Percentiles rank a stretch among this genome's conserved stretches.
Conservation (phyloP, 2,329 filamentous ascomycete species). For the Cercospora zeina region DNA sequence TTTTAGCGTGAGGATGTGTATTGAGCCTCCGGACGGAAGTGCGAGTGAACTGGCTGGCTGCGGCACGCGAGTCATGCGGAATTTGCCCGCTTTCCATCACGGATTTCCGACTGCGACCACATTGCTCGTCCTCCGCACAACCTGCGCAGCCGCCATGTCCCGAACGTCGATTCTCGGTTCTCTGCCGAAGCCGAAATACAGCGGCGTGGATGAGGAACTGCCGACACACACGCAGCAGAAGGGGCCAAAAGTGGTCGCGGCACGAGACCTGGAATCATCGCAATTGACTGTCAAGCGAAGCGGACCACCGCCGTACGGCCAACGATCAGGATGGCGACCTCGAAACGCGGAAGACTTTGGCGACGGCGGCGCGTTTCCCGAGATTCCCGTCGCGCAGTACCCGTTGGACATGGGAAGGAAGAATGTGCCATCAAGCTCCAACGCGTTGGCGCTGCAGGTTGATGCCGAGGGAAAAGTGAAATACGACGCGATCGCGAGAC, state of each 20-base stretch:
- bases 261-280: slow-evolving; percentile 76
- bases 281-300: slow-evolving; percentile 81
- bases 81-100: background rate
- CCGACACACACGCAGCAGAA: slow-evolving; percentile 69
- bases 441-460: slow-evolving; percentile 89
- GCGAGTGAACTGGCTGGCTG: background rate
- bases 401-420: slow-evolving; percentile 93
- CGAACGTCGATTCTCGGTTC: slow-evolving; percentile 68
- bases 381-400: slow-evolving; percentile 91
- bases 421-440: slow-evolving; percentile 62
- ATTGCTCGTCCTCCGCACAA: background rate
- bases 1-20: background rate
- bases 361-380: slow-evolving; percentile 93
- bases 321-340: slow-evolving; percentile 86
- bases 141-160: slow-evolving; percentile 21
- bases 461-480: slow-evolving; percentile 91
- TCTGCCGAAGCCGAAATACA: slow-evolving; percentile 87
- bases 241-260: slow-evolving; percentile 78
- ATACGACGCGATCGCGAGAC: slow-evolving; percentile 90
- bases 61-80: slow-evolving; percentile 9
- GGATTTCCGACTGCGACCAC: slow-evolving; percentile 12
- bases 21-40: background rate
- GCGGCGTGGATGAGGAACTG: slow-evolving; percentile 81
- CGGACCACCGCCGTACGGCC: slow-evolving; percentile 84
- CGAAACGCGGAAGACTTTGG: slow-evolving; percentile 87